A percentile compares a stretch with the other conserved stretches of the same genome.
Conservation (phyloP, 495 filamentous ascomycete genomes). For the Monascus purpureus region DNA sequence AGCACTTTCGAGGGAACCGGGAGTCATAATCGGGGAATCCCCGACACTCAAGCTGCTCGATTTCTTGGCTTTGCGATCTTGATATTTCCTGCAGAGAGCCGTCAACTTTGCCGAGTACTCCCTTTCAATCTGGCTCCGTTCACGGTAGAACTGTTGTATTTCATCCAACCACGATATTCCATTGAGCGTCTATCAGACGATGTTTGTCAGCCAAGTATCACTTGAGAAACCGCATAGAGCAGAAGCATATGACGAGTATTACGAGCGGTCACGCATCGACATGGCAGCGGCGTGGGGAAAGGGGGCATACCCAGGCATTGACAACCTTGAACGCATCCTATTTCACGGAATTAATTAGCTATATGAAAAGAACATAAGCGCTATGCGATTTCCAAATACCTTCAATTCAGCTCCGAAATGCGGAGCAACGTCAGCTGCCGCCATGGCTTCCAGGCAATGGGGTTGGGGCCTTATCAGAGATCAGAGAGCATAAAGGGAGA, state of each 20-base stretch:
- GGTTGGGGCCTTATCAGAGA: constrained; percentile 1
- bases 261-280: no score
- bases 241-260: no score
- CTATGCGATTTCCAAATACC: constrained; percentile 37
- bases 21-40: constrained; percentile 84
- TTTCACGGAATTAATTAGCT: background rate
- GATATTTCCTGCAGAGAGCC: constrained; percentile 83
- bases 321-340: constrained; percentile 93
- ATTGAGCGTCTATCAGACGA: constrained; percentile 45
- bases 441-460: constrained; percentile 36
- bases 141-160: constrained; percentile 91
- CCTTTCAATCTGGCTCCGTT: constrained; percentile 86
- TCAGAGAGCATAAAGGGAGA: constrained; percentile 6
- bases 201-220: background rate
- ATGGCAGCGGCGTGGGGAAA: no score
- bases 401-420: constrained; percentile 86
- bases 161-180: constrained; percentile 94
- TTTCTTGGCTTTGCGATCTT: constrained; percentile 90
- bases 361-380: no score
- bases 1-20: constrained; percentile 88
- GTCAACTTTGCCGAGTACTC: constrained; percentile 84
- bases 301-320: constrained; percentile 62
- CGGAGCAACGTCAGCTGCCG: constrained; percentile 57
- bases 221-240: no score
- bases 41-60: constrained; percentile 81